Evolutionary conservation across 2,329 filamentous ascomycete species (phyloP), one percentile per base, ranked within the genome.

Genomic region (Alternaria triticimaculans): DNA sequence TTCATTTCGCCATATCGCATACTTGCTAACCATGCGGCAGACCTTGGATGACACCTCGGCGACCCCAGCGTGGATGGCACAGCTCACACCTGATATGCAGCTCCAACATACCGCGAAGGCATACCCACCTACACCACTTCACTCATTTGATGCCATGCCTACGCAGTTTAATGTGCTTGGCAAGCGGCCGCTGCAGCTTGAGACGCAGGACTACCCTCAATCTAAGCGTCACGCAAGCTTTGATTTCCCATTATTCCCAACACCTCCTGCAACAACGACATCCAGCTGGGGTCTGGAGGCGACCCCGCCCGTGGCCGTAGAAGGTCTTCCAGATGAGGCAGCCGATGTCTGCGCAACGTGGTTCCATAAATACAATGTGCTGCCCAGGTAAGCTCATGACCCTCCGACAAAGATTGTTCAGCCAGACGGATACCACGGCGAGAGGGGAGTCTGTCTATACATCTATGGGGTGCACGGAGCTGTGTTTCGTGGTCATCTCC

Each of bases 321-420:
- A 74, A 25, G 77, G 76, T 3, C 68, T 80, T 7, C 74, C 69
- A 21, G 78, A 80, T 60, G 76, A 80, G 48, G 78, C 78, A 30
- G 77, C 76, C 25, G 78, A 80, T 58, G 72, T 80, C 18, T 80
- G 78, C 61, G 73, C 77, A 6, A 78, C 71, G 23, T 80, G 78
- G 78, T 80, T 79, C 63, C 76, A 74, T 66, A 78, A 79, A 53
- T 80, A 77, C 64, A 73, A 72, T n/a, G 68, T 78, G 6, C 62
- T 80, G 45, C 78, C 78, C 20, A 72, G 63, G 72, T 74, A 64
- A 23, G 58, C 61, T 37, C 21, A 43, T 3, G 10, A 20, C 25
- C n/a, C 6, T 23, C 26, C 37, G 37, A 18, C 37, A 15, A 41
- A 18, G 37, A 41, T n/a, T 18, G 15, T 41, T 18, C n/a, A 10